Conservation (phyloP, 2,329 filamentous ascomycete species). For the Cladophialophora psammophila region DNA sequence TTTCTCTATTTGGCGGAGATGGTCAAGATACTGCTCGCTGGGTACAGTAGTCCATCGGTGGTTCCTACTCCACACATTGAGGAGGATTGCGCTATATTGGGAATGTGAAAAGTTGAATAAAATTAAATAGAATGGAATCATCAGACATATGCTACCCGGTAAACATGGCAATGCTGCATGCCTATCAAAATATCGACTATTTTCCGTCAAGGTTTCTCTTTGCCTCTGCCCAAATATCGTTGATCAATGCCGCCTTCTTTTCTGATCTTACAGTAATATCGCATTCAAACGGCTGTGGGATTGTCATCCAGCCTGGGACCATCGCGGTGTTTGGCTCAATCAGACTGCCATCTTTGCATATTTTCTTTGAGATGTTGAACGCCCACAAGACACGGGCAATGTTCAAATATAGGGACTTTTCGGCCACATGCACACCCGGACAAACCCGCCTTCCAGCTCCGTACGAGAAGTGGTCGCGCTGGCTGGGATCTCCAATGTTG, state of each 20-base stretch:
- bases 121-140: no score
- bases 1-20: no score
- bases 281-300: constrained; percentile 33
- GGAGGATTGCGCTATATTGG: no score
- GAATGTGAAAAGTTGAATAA: no score
- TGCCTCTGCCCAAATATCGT: constrained; percentile 26
- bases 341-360: constrained; percentile 24
- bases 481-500: constrained; percentile 42
- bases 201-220: constrained; percentile 21
- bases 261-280: constrained; percentile 26
- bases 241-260: constrained; percentile 30
- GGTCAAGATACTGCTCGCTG: no score
- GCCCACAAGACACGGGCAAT: constrained; percentile 46
- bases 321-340: constrained; percentile 32
- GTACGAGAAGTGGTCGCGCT: constrained; percentile 44
- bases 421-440: constrained; percentile 45
- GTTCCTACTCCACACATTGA: no score
- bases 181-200: not conserved
- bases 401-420: constrained; percentile 43
- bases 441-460: constrained; percentile 46
- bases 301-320: constrained; percentile 37
- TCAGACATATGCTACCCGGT: no score
- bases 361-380: constrained; percentile 42
- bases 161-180: not conserved
- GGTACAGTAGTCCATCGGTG: no score